A percentile compares a stretch with the other conserved stretches of the same genome.
phyloP scores from a whole-genome alignment of 345 rosid species.

The Camelina neglecta region DNA sequence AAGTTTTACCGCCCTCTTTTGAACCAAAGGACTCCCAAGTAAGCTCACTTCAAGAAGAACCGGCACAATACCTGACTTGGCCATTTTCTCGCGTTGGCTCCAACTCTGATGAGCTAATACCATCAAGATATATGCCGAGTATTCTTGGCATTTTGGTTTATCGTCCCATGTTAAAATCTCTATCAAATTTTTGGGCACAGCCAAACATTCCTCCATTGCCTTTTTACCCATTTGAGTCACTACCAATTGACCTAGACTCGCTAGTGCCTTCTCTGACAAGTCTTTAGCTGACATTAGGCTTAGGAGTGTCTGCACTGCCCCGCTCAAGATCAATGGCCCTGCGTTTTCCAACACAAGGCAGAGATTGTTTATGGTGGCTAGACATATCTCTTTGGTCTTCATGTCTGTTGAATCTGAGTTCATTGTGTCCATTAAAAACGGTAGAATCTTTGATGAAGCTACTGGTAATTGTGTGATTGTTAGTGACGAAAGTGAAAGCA shows the following conservation, averaged over 20 bases:
- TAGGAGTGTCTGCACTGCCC: conserved; percentile 57
- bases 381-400: conserved; percentile 62
- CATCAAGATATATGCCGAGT: conserved; percentile 78
- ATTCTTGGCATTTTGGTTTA: conserved; percentile 81
- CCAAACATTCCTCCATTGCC: conserved; percentile 61
- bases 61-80: conserved; percentile 74
- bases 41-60: conserved; percentile 73
- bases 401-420: conserved; percentile 52
- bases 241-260: conserved; percentile 74
- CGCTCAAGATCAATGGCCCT: conserved; percentile 57
- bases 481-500: conserved; percentile 64
- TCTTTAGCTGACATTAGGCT: conserved; percentile 51
- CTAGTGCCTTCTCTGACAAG: conserved; percentile 71
- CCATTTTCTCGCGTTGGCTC: conserved; percentile 72
- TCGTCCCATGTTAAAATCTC: conserved; percentile 92
- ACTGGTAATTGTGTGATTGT: conserved; percentile 56
- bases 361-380: conserved; percentile 63
- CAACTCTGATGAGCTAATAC: conserved; percentile 86
- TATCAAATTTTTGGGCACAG: conserved; percentile 67
- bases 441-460: conserved; percentile 54
- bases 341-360: conserved; percentile 71
- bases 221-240: conserved; percentile 81
- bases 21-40: conserved; percentile 75
- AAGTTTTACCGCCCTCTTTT: conserved; percentile 80
- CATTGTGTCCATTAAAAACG: conserved; percentile 55